Base-by-base conservation (phyloP, 1,284 basidiomycete genomes). In the Rhodofomes roseus region DNA sequence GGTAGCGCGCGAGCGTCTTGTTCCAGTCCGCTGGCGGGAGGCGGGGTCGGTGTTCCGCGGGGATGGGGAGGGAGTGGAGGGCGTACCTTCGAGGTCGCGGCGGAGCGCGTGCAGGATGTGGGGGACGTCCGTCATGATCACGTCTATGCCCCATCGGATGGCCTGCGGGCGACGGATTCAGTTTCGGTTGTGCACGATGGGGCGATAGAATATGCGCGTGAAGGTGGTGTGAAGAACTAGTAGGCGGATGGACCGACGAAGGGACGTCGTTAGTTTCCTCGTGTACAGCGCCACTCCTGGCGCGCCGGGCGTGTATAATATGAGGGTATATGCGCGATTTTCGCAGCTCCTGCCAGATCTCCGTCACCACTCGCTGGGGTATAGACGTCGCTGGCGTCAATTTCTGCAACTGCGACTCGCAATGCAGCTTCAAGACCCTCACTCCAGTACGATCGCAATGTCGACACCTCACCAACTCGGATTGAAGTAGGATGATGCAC, bases 81-180 rank as follows among this genome's bases (percentile, higher is more conserved):
- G 74, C 82, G 61, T 66, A 92, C 90, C 76, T 67, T 79, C 73
- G 56, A 96, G 77, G 41, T 84, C 81, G 20, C 78, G 74, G 48
- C 94, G 84, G 63, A 96, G 71, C 54, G 86, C 81, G 39, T 95
- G 77, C 85, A 92, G 94, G 4, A 81, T 83, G 67, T 83, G 82
- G 4, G 94, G 94, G 59, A 84, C 78, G 65, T 99, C 96, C 2
- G 95, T 96, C 63, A 99, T 83, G 65, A 98, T 92, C 11, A 87
- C 94, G 68, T 90, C 85, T n/a, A 93, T 91, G 61, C 86, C 92
- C 96, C 96, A 98, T 65, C 94, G 81, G n/a, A 91, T 90, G 62
- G 93, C 94, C 88, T 90, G 37, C 4, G 11, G 11, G 31, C 11
- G 31, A 34, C 4, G 31, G 31, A 34, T 34, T n/a, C n/a, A n/a